Percentiles rank a stretch among this genome's conserved stretches.
Evolutionary conservation across 2,329 filamentous ascomycete species (phyloP).

Genomic region (Tolypocladium inflatum): DNA sequence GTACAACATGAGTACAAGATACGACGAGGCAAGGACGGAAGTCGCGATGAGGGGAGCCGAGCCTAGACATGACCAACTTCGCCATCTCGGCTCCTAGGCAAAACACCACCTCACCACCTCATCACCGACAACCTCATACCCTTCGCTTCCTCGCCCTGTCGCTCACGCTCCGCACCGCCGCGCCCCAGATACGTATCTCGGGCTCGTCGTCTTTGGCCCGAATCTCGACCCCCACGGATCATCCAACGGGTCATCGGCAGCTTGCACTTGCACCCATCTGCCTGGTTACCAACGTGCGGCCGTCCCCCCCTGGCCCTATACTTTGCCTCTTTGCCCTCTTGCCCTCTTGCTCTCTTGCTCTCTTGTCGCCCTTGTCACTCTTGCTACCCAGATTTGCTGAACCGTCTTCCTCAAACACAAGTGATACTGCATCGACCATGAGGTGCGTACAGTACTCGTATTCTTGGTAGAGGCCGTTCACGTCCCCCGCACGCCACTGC

Average conservation of each 20-base stretch:
- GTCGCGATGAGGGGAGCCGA: neutral
- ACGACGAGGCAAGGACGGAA: neutral
- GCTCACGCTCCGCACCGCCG: neutral
- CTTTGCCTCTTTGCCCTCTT: neutral
- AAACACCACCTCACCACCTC: neutral
- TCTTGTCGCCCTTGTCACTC: neutral
- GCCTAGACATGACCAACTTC: neutral
- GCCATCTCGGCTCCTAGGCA: neutral
- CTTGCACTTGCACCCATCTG: neutral
- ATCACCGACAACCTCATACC: no score
- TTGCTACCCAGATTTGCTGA: neutral
- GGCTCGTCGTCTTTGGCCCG: neutral
- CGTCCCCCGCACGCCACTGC: neutral
- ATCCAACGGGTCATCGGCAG: neutral
- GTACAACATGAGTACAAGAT: no score
- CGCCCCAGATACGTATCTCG: neutral
- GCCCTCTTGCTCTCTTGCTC: neutral
- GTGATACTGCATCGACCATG: neutral
- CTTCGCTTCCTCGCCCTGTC: neutral
- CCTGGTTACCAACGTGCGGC: no score
- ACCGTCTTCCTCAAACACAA: neutral
- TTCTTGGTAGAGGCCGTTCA: neutral
- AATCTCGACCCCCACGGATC: neutral
- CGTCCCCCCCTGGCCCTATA: no score
- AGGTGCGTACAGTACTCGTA: slow-evolving; percentile 6